These are phyloP conservation scores for Leishmania amazonensis DNA, from an alignment of 208 protist genomes.

Conservation along the genomic window DNA sequence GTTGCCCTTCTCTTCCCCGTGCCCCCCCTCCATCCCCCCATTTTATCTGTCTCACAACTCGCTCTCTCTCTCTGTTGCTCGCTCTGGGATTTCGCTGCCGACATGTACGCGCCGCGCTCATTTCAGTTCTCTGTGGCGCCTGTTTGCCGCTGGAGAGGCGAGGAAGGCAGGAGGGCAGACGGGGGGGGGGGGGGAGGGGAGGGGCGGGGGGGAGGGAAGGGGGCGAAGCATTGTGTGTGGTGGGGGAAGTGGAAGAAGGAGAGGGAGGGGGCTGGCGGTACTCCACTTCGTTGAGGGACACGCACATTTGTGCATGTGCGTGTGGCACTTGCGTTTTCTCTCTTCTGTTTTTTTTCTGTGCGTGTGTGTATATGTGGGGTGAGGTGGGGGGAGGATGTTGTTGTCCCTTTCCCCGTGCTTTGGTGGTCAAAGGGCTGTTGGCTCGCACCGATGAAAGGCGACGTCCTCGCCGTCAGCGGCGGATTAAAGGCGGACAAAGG, in stretches of 20 bases:
- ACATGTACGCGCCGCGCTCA: background rate
- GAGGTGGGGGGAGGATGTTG: background rate
- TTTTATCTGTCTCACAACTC: background rate
- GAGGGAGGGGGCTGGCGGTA: background rate
- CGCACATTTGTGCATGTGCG: background rate
- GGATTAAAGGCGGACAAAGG: background rate
- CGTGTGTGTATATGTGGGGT: too few relatives aligned
- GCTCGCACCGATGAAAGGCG: background rate
- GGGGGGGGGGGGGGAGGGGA: background rate
- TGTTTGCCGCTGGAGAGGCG: background rate
- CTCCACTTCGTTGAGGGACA: background rate
- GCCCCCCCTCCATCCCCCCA: background rate
- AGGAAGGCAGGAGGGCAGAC: background rate
- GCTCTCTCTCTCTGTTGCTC: background rate
- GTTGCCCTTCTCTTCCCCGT: background rate
- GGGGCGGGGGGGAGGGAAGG: background rate
- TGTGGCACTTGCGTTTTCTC: background rate
- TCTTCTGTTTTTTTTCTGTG: background rate
- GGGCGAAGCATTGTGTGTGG: background rate
- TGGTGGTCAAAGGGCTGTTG: background rate
- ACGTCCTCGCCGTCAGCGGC: background rate
- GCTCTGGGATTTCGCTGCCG: background rate
- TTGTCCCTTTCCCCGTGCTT: background rate
- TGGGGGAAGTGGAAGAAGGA: background rate
- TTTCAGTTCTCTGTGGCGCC: background rate